A percentile compares a stretch with the other conserved stretches of the same genome.
Evolutionary conservation across 805 yeast species (phyloP).

Genomic region (Hanseniaspora singularis): DNA sequence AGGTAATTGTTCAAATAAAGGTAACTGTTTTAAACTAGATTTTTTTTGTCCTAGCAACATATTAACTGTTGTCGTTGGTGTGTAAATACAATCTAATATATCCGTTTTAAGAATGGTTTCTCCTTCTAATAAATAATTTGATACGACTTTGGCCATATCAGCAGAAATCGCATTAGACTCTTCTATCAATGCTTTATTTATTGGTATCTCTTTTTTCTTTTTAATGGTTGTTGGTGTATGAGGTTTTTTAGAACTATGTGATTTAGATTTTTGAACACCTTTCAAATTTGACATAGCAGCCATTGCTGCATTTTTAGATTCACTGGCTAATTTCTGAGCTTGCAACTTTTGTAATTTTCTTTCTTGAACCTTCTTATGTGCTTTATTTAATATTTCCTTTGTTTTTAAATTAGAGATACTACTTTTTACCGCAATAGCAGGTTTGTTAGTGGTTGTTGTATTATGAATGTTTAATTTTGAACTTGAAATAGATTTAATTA

Average conservation of each 20-base stretch:
- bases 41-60: neutral
- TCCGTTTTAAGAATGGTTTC: conserved; percentile 5
- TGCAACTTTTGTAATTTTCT: conserved; percentile 18
- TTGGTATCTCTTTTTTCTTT: neutral
- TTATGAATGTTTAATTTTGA: no score
- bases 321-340: neutral
- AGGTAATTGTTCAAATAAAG: conserved; percentile 6
- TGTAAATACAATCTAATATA: conserved; percentile 2
- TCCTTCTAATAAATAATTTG: neutral
- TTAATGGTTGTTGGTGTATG: neutral
- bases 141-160: neutral
- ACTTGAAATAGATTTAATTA: no score
- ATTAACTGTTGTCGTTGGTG: neutral
- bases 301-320: conserved; percentile 19
- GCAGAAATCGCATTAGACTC: no score
- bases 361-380: conserved; percentile 20
- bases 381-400: conserved; percentile 26
- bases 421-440: conserved; percentile 1
- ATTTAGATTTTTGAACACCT: no score
- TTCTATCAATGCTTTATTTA: conserved; percentile 1
- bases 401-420: conserved; percentile 24
- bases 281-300: conserved; percentile 15
- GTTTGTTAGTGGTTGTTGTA: no score
- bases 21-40: neutral
- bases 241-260: no score